A percentile compares a stretch with the other conserved stretches of the same genome.
These are phyloP conservation scores for Yamadazyma laniorum DNA, from an alignment of 805 yeast genomes.

Conservation along the genomic window DNA sequence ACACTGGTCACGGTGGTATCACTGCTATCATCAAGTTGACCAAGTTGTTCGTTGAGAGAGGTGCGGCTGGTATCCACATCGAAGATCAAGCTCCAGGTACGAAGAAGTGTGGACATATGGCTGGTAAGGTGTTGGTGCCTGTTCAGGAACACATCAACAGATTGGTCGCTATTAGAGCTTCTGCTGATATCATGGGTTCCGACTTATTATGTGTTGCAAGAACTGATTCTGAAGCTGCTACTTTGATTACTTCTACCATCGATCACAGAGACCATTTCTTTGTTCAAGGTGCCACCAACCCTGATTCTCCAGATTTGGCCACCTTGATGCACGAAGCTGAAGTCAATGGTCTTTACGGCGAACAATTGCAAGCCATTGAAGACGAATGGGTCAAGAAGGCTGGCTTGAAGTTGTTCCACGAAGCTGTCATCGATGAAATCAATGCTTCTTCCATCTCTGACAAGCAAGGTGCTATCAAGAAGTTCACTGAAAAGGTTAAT, in stretches of 20 bases:
- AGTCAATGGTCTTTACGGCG: conserved; percentile 67
- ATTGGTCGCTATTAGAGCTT: conserved; percentile 87
- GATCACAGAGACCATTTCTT: conserved; percentile 94
- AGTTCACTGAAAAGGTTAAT: conserved; percentile 66
- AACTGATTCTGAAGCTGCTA: conserved; percentile 97
- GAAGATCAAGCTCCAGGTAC: conserved; percentile 99
- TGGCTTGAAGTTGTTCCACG: conserved; percentile 82
- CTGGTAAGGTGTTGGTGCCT: conserved; percentile 96
- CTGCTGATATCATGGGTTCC: conserved; percentile 90
- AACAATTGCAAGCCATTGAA: conserved; percentile 69
- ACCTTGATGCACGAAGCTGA: conserved; percentile 83
- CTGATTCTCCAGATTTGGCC: conserved; percentile 69
- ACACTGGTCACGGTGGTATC: conserved; percentile 98
- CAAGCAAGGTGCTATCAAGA: conserved; percentile 58
- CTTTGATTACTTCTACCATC: conserved; percentile 88
- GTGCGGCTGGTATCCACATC: conserved; percentile 98
- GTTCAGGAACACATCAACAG: conserved; percentile 97
- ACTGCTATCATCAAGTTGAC: conserved; percentile 95
- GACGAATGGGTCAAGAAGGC: conserved; percentile 80
- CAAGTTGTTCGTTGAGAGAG: conserved; percentile 93
- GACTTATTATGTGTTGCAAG: conserved; percentile 88
- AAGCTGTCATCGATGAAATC: conserved; percentile 86
- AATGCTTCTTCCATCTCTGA: conserved; percentile 56
- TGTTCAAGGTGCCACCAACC: conserved; percentile 87
- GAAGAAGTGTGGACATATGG: conserved; percentile 99